phyloP scores from a whole-genome alignment of 371 early-diverging fungal species.

The Rhizopus arrhizus region DNA sequence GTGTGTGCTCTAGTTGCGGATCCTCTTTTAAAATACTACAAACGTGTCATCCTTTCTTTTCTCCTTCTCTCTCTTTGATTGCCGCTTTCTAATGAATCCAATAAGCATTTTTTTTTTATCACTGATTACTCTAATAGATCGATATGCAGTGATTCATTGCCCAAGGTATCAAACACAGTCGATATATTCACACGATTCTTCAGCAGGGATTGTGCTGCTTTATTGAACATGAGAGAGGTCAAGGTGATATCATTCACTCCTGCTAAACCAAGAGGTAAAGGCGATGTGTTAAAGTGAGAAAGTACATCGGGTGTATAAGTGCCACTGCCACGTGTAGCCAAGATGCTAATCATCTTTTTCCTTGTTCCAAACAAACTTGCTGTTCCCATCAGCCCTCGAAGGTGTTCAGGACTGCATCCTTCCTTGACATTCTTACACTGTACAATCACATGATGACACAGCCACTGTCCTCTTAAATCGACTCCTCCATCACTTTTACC shows the following conservation, averaged over 20 bases:
- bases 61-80: background rate
- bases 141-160: conserved; percentile 18
- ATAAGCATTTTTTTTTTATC: too few relatives aligned
- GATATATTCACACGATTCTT: conserved; percentile 14
- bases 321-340: conserved; percentile 28
- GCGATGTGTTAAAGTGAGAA: conserved; percentile 29
- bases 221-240: conserved; percentile 44
- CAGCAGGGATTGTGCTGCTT: conserved; percentile 9
- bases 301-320: conserved; percentile 38
- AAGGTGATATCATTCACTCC: conserved; percentile 28
- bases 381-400: conserved; percentile 43
- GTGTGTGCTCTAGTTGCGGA: too few relatives aligned
- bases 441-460: conserved; percentile 18
- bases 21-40: too few relatives aligned
- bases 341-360: conserved; percentile 31
- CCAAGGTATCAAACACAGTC: conserved; percentile 15
- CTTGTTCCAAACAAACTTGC: conserved; percentile 12
- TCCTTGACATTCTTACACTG: conserved; percentile 47
- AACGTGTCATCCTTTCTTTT: background rate
- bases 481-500: conserved; percentile 48
- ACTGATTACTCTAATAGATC: conserved; percentile 14
- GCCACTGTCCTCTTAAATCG: conserved; percentile 46
- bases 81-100: too few relatives aligned
- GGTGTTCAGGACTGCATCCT: conserved; percentile 48
- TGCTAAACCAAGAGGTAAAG: conserved; percentile 40